Evolutionary conservation across 2,329 filamentous ascomycete species (phyloP).

Genomic region (Orbilia blumenaviensis): DNA sequence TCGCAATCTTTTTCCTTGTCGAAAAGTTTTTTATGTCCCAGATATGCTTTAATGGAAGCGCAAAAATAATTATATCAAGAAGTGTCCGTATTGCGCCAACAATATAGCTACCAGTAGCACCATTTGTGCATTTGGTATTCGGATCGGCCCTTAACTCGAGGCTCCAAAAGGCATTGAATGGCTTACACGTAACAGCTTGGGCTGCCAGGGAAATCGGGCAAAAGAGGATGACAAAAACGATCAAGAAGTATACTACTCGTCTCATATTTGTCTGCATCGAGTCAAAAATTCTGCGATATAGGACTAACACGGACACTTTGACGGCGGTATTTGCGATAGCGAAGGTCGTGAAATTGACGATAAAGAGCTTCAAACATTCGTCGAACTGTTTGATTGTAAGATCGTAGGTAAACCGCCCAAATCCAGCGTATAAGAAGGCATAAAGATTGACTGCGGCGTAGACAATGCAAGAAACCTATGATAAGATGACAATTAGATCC

Average conservation of each 20-base stretch:
- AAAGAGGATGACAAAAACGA: constrained; percentile 33
- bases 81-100: constrained; percentile 26
- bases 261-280: constrained; percentile 49
- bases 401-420: constrained; percentile 45
- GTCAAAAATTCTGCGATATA: constrained; percentile 49
- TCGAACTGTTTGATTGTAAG: constrained; percentile 31
- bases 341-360: constrained; percentile 43
- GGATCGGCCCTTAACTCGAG: constrained; percentile 34
- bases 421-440: constrained; percentile 44
- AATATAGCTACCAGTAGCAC: constrained; percentile 11
- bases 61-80: constrained; percentile 40
- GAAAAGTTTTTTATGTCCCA: constrained; percentile 50
- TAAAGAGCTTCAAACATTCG: constrained; percentile 27
- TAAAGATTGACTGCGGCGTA: constrained; percentile 35
- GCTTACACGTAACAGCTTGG: constrained; percentile 22
- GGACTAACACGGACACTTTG: constrained; percentile 43
- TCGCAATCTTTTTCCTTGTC: constrained; percentile 39
- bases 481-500: neutral
- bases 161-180: constrained; percentile 33
- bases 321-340: constrained; percentile 48
- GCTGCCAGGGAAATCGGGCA: constrained; percentile 32
- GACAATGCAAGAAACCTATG: constrained; percentile 29
- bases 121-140: constrained; percentile 16
- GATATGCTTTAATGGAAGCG: constrained; percentile 47
- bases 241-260: constrained; percentile 33